Conservation (phyloP, 495 filamentous ascomycete genomes). For the Hyaloscypha bicolor region DNA sequence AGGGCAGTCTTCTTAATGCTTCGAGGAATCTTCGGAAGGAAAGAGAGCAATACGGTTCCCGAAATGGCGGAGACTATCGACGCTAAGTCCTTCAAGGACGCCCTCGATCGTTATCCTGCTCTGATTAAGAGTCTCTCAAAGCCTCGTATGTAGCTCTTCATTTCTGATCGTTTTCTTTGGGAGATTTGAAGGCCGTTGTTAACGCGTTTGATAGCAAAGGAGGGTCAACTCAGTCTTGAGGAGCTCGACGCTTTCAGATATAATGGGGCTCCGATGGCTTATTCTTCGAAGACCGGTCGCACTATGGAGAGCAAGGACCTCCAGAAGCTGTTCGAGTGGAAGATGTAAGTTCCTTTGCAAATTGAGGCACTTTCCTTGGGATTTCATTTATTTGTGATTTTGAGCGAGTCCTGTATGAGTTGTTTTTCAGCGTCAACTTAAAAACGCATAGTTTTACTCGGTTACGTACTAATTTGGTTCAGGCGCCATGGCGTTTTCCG, state of each 20-base stretch:
- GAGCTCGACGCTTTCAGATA: slow-evolving; percentile 53
- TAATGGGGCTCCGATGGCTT: slow-evolving; percentile 41
- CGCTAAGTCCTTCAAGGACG: slow-evolving; percentile 27
- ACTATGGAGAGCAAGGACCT: slow-evolving; percentile 41
- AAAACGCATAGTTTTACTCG: slow-evolving; percentile 4
- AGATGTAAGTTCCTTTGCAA: slow-evolving; percentile 57
- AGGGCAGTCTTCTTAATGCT: slow-evolving; percentile 7
- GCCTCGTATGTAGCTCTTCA: slow-evolving; percentile 18
- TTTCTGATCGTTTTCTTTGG: not conserved
- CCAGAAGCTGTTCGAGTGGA: slow-evolving; percentile 71
- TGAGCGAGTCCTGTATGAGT: not conserved
- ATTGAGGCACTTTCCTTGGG: slow-evolving; percentile 9
- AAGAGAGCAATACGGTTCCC: not conserved
- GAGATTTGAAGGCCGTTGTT: not conserved
- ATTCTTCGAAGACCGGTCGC: slow-evolving; percentile 34
- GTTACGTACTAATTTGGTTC: slow-evolving; percentile 29
- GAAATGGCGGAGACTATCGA: slow-evolving; percentile 29
- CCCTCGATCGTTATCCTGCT: slow-evolving; percentile 27
- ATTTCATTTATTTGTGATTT: not conserved
- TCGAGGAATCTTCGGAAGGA: slow-evolving; percentile 19
- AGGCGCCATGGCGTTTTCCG: slow-evolving; percentile 65
- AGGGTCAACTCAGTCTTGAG: slow-evolving; percentile 37
- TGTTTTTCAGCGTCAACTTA: not conserved
- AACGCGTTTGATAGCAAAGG: slow-evolving; percentile 21
- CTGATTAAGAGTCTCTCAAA: slow-evolving; percentile 22